Evolutionary conservation across 1,284 basidiomycete genomes (phyloP).

Genomic region (Rhizoctonia solani): DNA sequence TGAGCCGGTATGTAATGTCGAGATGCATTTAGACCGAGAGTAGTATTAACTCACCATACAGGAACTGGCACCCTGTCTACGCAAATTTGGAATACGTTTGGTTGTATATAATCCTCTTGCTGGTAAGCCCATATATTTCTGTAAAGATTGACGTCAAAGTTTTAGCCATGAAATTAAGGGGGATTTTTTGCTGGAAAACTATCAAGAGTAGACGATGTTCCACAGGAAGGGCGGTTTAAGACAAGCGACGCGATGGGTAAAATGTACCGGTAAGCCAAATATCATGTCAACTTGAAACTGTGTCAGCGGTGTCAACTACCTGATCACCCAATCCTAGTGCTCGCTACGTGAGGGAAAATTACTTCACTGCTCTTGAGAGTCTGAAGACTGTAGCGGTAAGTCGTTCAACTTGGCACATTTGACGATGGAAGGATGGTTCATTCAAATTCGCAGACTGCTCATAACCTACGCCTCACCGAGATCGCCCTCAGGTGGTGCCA

Average conservation of each 20-base stretch:
- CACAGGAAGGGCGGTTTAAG: slow-evolving; percentile 48
- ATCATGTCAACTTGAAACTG: not conserved
- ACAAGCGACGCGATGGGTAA: slow-evolving; percentile 44
- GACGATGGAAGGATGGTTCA: not conserved
- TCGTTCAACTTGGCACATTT: not conserved
- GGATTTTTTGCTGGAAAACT: slow-evolving; percentile 56
- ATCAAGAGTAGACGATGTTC: slow-evolving; percentile 44
- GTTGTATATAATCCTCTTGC: slow-evolving; percentile 60
- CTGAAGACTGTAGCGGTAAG: slow-evolving; percentile 50
- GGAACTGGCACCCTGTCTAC: slow-evolving; percentile 60
- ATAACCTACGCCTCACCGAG: slow-evolving; percentile 50
- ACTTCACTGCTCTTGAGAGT: slow-evolving; percentile 53
- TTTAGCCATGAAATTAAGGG: slow-evolving; percentile 41
- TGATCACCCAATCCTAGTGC: not conserved
- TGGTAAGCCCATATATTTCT: slow-evolving; percentile 41
- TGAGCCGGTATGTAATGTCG: slow-evolving; percentile 45
- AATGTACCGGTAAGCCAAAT: slow-evolving; percentile 48
- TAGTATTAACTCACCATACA: not conserved
- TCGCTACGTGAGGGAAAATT: slow-evolving; percentile 53
- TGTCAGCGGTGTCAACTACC: too few relatives aligned
- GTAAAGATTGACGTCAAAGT: not conserved
- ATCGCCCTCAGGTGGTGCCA: slow-evolving; percentile 54
- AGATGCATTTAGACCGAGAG: not conserved
- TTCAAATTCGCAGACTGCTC: slow-evolving; percentile 32
- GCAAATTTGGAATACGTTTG: slow-evolving; percentile 59